Evolutionary conservation across 371 early-diverging fungal genomes (phyloP), one percentile per base, ranked within the genome.

Genomic region (Polyrhizophydium stewartii): DNA sequence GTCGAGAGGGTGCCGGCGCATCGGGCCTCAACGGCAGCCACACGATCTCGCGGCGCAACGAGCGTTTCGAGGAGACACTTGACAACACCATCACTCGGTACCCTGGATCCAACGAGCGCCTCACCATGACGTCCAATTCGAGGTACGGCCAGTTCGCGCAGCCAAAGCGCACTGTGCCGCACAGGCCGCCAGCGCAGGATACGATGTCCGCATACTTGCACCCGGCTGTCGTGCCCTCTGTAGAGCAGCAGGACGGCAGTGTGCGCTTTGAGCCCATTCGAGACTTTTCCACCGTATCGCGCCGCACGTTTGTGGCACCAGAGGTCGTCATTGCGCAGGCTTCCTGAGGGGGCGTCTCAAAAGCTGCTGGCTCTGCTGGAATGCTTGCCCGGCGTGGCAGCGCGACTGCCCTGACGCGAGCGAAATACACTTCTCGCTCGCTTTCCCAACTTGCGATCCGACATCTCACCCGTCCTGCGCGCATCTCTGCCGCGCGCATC

Each of bases 201-300:
- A 53, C n/a, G 35, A 53, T 53, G 10, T 13, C 16, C 10, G 53
- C 19, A 5, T 53, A 53, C 35, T 16, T 53, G 32, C 53, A 53
- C n/a, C 30, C 30, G 3, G 27, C 16, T 2, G 53, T 53, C 53
- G 53, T 53, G 30, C 30, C 53, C 21, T 5, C 25, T 13, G 49
- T 3, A 16, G 7, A 47, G 3, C 7, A 10, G 28, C 3, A 47
- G 12, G 24, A 25, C 19, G 10, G 25, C 35, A 5, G 24, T 35
- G 24, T 53, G 5, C 53, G 5, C n/a, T n/a, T n/a, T n/a, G n/a
- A 53, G 53, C 53, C 53, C 53, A 53, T 53, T n/a, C 30, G 53
- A 2, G 53, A 53, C 13, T 53, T 53, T 31, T 53, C 53, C 3
- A 53, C 53, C 24, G 53, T 53, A 3, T 32, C 30, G 19, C 53